phyloP scores from a whole-genome alignment of 106 monocot genomes.

The Cymbidium sinense region DNA sequence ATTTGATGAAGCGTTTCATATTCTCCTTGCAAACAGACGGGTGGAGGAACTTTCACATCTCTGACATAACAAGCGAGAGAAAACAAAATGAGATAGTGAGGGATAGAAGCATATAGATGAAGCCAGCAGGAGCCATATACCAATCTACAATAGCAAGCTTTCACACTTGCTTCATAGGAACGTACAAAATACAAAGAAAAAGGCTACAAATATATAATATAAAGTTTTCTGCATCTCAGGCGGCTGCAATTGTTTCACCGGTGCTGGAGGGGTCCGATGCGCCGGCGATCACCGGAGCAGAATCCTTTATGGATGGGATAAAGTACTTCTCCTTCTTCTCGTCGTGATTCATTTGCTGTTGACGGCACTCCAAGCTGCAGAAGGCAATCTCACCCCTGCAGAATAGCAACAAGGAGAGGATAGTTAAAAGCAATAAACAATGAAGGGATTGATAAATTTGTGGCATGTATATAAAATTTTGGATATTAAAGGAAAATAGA shows the following conservation, averaged over 20 bases:
- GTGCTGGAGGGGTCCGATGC: conserved; percentile 1
- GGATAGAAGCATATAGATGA: neutral
- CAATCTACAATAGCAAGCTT: neutral
- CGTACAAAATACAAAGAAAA: neutral
- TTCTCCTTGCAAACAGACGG: too few relatives aligned
- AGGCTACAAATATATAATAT: neutral
- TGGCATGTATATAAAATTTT: neutral
- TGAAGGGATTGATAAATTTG: neutral
- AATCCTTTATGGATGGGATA: conserved; percentile 8
- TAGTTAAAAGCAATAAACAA: neutral
- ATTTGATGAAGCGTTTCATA: neutral
- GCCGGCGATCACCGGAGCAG: neutral
- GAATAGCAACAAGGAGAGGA: neutral
- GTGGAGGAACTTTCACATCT: too few relatives aligned
- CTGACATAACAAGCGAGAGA: too few relatives aligned
- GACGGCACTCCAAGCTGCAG: conserved; percentile 55
- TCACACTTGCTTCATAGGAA: neutral
- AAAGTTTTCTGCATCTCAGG: conserved; percentile 1
- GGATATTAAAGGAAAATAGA: neutral
- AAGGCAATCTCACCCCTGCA: conserved; percentile 63
- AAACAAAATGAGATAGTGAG: neutral
- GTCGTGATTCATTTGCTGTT: conserved; percentile 43
- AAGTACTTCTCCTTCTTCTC: conserved; percentile 44
- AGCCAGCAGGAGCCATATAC: neutral
- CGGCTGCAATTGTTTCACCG: conserved; percentile 18